phyloP scores from a whole-genome alignment of 495 filamentous ascomycete species.

The Penicillium manginii region DNA sequence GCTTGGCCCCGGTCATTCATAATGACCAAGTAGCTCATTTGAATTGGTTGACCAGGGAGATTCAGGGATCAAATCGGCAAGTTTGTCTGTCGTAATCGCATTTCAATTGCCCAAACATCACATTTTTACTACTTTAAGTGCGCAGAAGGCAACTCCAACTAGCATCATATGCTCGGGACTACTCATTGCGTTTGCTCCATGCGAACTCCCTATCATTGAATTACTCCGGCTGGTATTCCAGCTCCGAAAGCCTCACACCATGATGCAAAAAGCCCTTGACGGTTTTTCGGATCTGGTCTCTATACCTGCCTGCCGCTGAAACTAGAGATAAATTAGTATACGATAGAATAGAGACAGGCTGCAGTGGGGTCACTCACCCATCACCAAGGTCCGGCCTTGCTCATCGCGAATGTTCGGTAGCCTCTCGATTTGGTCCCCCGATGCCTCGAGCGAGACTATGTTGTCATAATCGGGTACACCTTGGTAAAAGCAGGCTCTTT shows the following conservation, averaged over 20 bases:
- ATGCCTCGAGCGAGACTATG: conserved; percentile 22
- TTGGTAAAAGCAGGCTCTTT: conserved; percentile 22
- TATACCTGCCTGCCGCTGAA: conserved; percentile 12
- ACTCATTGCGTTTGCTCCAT: background rate
- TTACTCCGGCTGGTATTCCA: conserved; percentile 22
- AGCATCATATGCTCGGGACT: no score
- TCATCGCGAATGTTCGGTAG: conserved; percentile 24
- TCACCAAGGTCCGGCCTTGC: conserved; percentile 26
- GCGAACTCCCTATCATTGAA: background rate
- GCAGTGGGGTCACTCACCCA: conserved; percentile 19
- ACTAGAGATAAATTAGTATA: conserved; percentile 6
- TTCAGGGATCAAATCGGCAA: no score
- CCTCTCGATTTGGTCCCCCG: conserved; percentile 22
- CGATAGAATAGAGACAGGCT: background rate
- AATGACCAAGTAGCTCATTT: no score
- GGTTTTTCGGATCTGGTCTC: conserved; percentile 20
- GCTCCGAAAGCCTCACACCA: conserved; percentile 19
- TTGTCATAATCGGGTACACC: conserved; percentile 20
- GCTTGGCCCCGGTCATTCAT: no score
- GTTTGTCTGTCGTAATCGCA: no score
- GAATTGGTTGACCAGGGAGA: no score
- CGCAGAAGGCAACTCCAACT: no score
- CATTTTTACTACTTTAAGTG: no score
- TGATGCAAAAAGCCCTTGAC: conserved; percentile 18
- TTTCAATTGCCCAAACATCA: no score